phyloP scores from a whole-genome alignment of 257 asterid species.

The Solanum chaucha region DNA sequence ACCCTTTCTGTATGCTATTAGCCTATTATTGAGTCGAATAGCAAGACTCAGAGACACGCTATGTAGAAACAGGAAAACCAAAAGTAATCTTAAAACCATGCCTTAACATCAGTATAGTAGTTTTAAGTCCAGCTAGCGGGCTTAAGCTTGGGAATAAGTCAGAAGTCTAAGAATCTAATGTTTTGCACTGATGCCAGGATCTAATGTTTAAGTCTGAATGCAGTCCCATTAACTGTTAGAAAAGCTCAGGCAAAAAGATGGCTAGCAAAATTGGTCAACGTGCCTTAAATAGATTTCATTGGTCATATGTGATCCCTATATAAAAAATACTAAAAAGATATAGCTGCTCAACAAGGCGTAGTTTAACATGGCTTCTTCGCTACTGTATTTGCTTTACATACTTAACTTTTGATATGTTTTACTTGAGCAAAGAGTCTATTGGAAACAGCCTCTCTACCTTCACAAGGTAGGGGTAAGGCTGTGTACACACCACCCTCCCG shows the following conservation, averaged over 20 bases:
- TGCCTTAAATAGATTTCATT: not conserved
- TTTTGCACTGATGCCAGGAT: not conserved
- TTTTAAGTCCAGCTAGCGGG: not conserved
- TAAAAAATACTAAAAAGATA: not conserved
- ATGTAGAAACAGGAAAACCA: not conserved
- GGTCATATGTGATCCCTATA: not conserved
- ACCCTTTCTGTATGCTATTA: not conserved
- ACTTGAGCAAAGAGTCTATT: not conserved
- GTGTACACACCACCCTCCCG: not conserved
- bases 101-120: not conserved
- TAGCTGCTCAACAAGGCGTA: not conserved
- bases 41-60: not conserved
- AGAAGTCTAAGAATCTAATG: not conserved
- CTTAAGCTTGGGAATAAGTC: not conserved
- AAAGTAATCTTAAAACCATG: not conserved
- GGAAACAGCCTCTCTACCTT: not conserved
- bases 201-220: not conserved
- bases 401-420: not conserved
- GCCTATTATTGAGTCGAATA: not conserved
- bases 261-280: not conserved
- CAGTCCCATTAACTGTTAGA: not conserved
- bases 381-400: not conserved
- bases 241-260: not conserved
- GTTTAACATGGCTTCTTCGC: not conserved
- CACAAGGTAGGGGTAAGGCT: not conserved